Evolutionary conservation across 495 filamentous ascomycete genomes (phyloP).

Genomic region (Paragyromitra xinjiangensis): DNA sequence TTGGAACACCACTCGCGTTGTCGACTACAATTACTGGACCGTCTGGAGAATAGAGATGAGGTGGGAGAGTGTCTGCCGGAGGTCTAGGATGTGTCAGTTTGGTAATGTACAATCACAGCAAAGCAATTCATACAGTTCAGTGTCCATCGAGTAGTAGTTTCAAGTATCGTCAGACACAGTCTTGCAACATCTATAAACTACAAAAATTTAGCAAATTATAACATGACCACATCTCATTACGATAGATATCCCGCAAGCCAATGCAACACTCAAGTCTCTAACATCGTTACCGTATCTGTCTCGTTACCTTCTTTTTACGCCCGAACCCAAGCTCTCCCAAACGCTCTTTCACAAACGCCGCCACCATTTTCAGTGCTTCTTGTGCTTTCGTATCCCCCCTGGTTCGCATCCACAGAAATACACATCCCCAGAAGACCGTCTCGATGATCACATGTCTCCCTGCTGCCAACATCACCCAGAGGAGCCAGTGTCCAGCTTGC

Average conservation of each 20-base stretch:
- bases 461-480: slow-evolving; percentile 74
- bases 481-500: slow-evolving; percentile 68
- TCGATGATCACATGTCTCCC: slow-evolving; percentile 79
- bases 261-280: neutral
- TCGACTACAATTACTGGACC: slow-evolving; percentile 30
- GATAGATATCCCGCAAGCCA: slow-evolving; percentile 18
- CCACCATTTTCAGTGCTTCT: slow-evolving; percentile 72
- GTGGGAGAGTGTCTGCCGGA: neutral
- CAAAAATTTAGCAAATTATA: slow-evolving; percentile 22
- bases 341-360: slow-evolving; percentile 70
- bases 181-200: slow-evolving; percentile 33
- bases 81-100: neutral
- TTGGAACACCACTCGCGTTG: slow-evolving; percentile 59
- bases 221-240: slow-evolving; percentile 11
- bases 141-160: neutral
- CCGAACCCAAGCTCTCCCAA: slow-evolving; percentile 61
- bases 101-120: neutral
- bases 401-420: slow-evolving; percentile 81
- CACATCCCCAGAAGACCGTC: slow-evolving; percentile 70
- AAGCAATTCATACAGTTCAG: neutral
- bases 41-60: slow-evolving; percentile 21
- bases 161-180: neutral
- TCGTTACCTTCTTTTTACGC: slow-evolving; percentile 23
- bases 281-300: neutral
- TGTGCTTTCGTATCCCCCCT: slow-evolving; percentile 80